Conservation (phyloP, 768 basidiomycete genomes). For the Megacollybia marginata region DNA sequence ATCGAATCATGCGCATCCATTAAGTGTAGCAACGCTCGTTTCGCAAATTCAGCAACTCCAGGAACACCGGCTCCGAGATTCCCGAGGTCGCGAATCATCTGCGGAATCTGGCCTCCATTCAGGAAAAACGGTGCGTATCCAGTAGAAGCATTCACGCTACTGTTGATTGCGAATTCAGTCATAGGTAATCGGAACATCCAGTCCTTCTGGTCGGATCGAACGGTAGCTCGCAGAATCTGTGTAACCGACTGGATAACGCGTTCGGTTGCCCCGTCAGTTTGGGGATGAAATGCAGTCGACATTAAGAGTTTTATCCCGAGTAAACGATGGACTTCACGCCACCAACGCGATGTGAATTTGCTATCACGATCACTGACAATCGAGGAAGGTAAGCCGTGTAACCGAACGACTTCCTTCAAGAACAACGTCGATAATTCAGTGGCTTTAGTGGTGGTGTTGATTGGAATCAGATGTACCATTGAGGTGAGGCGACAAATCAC, state of each 20-base stretch:
- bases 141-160: slow-evolving; percentile 6
- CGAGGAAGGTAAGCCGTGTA: slow-evolving; percentile 9
- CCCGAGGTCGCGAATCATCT: neutral
- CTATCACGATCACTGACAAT: slow-evolving; percentile 17
- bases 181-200: slow-evolving; percentile 4
- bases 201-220: slow-evolving; percentile 5
- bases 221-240: neutral
- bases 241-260: slow-evolving; percentile 4
- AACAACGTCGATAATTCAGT: slow-evolving; percentile 5
- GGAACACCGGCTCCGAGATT: neutral
- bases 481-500: no score
- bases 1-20: slow-evolving; percentile 9
- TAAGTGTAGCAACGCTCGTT: neutral
- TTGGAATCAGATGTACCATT: no score
- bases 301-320: no score
- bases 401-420: slow-evolving; percentile 3
- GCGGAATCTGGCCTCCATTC: neutral
- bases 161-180: neutral
- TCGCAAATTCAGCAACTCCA: slow-evolving; percentile 5
- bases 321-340: slow-evolving; percentile 15
- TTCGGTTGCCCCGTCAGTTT: slow-evolving; percentile 10
- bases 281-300: no score
- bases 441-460: neutral
- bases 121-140: slow-evolving; percentile 1
- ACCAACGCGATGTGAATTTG: slow-evolving; percentile 7